Conservation (phyloP, 495 filamentous ascomycete species). For the Tuber melanosporum region DNA sequence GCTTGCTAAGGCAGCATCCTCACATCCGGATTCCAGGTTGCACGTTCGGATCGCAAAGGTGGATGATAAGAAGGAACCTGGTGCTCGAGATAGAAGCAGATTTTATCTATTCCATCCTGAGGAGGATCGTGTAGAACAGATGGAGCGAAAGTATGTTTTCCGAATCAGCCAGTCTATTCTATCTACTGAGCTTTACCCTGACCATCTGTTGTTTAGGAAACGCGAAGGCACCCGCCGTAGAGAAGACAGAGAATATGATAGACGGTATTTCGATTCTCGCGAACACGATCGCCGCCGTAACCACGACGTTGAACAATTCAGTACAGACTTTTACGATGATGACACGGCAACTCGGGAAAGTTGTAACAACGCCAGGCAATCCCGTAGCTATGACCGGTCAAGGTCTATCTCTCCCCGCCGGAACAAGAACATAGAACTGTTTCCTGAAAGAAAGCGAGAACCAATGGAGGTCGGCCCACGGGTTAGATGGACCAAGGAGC, state of each 20-base stretch:
- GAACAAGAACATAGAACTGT: constrained; percentile 26
- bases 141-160: constrained; percentile 42
- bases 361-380: not conserved
- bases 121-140: constrained; percentile 71
- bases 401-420: constrained; percentile 25
- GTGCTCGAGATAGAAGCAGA: constrained; percentile 70
- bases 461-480: constrained; percentile 18
- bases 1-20: constrained; percentile 56
- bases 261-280: constrained; percentile 29
- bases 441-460: constrained; percentile 28
- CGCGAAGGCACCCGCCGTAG: constrained; percentile 40
- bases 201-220: constrained; percentile 23
- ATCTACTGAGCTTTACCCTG: not conserved
- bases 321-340: constrained; percentile 38
- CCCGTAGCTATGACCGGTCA: constrained; percentile 26
- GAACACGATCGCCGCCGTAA: constrained; percentile 35
- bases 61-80: constrained; percentile 69
- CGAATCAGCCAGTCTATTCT: not conserved
- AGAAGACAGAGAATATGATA: constrained; percentile 38
- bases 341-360: constrained; percentile 9
- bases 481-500: constrained; percentile 18
- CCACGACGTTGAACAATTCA: constrained; percentile 14
- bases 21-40: constrained; percentile 63
- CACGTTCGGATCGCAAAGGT: constrained; percentile 65
- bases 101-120: constrained; percentile 90